Evolutionary conservation across 768 basidiomycete species (phyloP).

Genomic region (Sarcomyxa edulis): DNA sequence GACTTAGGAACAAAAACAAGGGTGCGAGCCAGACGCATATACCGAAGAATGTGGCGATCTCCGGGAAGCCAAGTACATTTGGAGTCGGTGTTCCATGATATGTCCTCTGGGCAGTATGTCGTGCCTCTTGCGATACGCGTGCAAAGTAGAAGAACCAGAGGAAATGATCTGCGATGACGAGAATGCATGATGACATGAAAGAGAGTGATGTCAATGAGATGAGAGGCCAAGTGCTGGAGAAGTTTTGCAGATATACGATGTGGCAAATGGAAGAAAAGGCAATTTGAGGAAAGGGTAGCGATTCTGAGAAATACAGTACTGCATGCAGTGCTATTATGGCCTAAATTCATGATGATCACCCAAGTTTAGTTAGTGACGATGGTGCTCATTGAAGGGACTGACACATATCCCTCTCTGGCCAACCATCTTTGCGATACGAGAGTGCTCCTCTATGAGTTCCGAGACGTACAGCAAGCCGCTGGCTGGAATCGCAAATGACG

Average conservation of each 20-base stretch:
- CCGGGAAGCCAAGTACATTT: slow-evolving; percentile 48
- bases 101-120: slow-evolving; percentile 26
- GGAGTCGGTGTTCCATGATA: slow-evolving; percentile 10
- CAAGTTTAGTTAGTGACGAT: no score
- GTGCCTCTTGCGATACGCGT: slow-evolving; percentile 56
- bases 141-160: slow-evolving; percentile 97
- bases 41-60: slow-evolving; percentile 81
- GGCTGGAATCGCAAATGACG: slow-evolving; percentile 44
- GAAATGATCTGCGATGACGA: slow-evolving; percentile 91
- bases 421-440: slow-evolving; percentile 70
- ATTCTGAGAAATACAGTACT: slow-evolving; percentile 73
- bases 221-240: slow-evolving; percentile 84
- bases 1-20: slow-evolving; percentile 89
- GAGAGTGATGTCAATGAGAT: slow-evolving; percentile 84
- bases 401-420: slow-evolving; percentile 90
- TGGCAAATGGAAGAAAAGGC: slow-evolving; percentile 83
- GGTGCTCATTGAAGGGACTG: no score
- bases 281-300: slow-evolving; percentile 70
- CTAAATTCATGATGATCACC: no score
- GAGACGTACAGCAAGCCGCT: slow-evolving; percentile 92
- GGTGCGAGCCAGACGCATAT: slow-evolving; percentile 88
- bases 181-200: slow-evolving; percentile 80
- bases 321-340: slow-evolving; percentile 73
- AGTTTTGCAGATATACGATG: slow-evolving; percentile 87
- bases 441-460: slow-evolving; percentile 93